Conservation (phyloP, 768 basidiomycete species). For the Megacollybia marginata region DNA sequence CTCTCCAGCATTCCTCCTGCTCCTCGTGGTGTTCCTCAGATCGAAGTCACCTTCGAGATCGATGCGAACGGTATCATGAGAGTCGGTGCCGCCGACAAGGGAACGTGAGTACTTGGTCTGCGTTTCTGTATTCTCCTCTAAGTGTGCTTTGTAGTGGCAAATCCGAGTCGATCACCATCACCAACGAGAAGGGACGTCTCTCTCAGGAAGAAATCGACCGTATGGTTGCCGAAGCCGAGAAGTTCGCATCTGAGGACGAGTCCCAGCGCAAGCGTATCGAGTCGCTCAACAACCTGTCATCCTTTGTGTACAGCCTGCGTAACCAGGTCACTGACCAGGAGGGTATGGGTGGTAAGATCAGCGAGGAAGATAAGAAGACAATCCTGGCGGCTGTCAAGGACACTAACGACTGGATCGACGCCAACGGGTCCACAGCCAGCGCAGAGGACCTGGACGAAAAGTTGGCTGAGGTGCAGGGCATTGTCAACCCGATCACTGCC, state of each 20-base stretch:
- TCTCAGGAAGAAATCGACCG: conserved; percentile 88
- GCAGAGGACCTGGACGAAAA: conserved; percentile 93
- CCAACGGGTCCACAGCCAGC: conserved; percentile 65
- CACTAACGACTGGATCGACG: conserved; percentile 87
- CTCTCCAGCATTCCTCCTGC: conserved; percentile 89
- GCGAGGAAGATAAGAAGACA: conserved; percentile 76
- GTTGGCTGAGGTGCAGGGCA: conserved; percentile 66
- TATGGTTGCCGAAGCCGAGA: conserved; percentile 92
- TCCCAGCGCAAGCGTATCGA: conserved; percentile 78
- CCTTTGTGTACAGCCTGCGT: conserved; percentile 84
- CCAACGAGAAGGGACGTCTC: conserved; percentile 92
- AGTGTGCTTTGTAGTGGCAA: conserved; percentile 50
- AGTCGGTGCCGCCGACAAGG: conserved; percentile 89
- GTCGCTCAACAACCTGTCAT: conserved; percentile 73
- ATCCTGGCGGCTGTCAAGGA: conserved; percentile 81
- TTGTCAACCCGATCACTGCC: conserved; percentile 79
- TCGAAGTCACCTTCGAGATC: conserved; percentile 95
- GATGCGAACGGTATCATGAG: conserved; percentile 96
- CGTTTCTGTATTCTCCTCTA: neutral
- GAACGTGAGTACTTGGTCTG: conserved; percentile 50
- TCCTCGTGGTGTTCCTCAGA: conserved; percentile 94
- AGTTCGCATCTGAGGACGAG: conserved; percentile 78
- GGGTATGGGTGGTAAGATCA: conserved; percentile 85
- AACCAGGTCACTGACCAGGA: conserved; percentile 80
- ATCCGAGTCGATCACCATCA: conserved; percentile 86